Percentiles rank a stretch among this genome's conserved stretches.
These are phyloP conservation scores for Lipomyces yamanashiensis DNA, from an alignment of 805 yeast genomes.

Conservation along the genomic window DNA sequence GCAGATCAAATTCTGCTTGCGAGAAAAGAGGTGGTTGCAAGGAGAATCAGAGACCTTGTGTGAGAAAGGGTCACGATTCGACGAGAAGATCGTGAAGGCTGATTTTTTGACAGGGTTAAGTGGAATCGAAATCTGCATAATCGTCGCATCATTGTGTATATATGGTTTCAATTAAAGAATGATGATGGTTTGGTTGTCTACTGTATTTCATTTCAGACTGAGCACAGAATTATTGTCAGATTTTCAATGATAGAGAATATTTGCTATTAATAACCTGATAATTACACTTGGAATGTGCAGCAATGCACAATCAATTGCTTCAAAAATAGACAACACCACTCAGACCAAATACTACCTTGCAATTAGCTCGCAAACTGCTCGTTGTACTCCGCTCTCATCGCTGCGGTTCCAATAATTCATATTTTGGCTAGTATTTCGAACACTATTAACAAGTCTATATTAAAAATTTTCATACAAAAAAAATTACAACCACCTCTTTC, in stretches of 20 bases:
- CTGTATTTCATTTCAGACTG: neutral
- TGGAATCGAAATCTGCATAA: neutral
- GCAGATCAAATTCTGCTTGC: neutral
- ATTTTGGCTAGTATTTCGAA: no score
- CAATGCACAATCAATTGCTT: no score
- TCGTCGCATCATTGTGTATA: neutral
- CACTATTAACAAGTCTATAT: no score
- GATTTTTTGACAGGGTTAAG: neutral
- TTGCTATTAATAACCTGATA: no score
- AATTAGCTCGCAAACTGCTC: neutral
- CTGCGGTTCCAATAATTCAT: no score
- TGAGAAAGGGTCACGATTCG: conserved; percentile 5
- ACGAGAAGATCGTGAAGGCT: conserved; percentile 1
- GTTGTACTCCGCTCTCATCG: no score
- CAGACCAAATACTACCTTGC: neutral
- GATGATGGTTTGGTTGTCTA: neutral
- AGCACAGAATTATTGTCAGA: neutral
- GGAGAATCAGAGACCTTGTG: conserved; percentile 5
- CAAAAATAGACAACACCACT: no score
- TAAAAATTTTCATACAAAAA: no score
- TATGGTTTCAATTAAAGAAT: no score
- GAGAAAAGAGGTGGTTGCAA: conserved; percentile 1
- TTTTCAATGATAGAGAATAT: neutral
- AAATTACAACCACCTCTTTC: no score
- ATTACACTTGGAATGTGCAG: no score